Evolutionary conservation across 2,329 filamentous ascomycete genomes (phyloP).

Genomic region (Talaromyces sp.): DNA sequence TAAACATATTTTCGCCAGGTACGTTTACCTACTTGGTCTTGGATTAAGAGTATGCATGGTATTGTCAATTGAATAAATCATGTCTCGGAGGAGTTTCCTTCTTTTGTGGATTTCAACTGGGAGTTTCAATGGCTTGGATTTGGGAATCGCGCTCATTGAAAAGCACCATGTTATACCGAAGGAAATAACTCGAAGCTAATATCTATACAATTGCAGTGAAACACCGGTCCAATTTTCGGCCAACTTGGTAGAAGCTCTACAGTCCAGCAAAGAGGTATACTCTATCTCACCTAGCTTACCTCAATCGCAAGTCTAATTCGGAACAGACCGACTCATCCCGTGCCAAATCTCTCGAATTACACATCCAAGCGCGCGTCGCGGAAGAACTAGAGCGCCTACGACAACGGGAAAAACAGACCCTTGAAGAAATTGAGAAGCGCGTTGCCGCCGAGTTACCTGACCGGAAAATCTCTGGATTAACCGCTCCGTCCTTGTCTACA

Average conservation of each 20-base stretch:
- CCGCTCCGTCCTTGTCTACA: constrained; percentile 29
- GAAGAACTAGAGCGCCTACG: constrained; percentile 80
- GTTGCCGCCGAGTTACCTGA: constrained; percentile 41
- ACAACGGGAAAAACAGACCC: constrained; percentile 65
- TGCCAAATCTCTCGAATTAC: constrained; percentile 76
- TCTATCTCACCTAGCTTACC: neutral
- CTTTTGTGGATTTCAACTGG: no score
- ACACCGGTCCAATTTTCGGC: constrained; percentile 72
- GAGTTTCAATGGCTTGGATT: neutral
- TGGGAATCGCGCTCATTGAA: neutral
- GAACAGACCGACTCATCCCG: constrained; percentile 82
- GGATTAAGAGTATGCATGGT: neutral
- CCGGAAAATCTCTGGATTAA: constrained; percentile 31
- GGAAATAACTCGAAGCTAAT: constrained; percentile 20
- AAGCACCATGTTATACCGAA: neutral
- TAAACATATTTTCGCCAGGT: constrained; percentile 65
- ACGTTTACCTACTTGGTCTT: constrained; percentile 29
- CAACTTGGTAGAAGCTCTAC: constrained; percentile 76
- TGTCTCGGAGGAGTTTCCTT: neutral
- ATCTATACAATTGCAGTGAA: constrained; percentile 49
- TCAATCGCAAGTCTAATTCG: neutral
- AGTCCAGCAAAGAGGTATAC: constrained; percentile 80
- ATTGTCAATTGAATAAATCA: neutral
- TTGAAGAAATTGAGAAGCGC: constrained; percentile 67
- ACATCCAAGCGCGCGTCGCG: constrained; percentile 83